Conservation (phyloP, 345 rosid species). For the Mallotus nudiflorus region DNA sequence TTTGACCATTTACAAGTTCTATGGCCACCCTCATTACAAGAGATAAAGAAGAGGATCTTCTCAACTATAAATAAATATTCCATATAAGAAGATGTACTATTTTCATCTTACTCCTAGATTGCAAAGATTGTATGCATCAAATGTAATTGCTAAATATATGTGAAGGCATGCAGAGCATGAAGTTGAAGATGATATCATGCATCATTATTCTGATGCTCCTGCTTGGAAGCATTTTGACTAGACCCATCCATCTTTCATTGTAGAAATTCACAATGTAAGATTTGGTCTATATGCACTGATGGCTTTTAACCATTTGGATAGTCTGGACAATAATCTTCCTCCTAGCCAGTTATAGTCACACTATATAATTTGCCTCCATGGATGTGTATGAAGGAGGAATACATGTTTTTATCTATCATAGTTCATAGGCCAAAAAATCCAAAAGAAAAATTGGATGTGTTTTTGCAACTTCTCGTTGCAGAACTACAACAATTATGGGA, state of each 20-base stretch:
- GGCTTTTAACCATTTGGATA: no score
- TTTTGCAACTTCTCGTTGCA: no score
- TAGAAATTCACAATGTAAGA: no score
- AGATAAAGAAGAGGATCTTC: not conserved
- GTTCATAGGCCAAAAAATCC: not conserved
- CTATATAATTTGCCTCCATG: not conserved
- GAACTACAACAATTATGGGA: no score
- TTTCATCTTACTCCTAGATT: not conserved
- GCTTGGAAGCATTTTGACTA: not conserved
- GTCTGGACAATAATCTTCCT: no score
- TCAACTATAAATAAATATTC: no score
- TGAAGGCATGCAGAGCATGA: no score
- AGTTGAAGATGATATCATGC: not conserved
- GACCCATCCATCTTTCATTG: not conserved
- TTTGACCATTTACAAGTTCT: not conserved
- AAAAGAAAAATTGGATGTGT: not conserved
- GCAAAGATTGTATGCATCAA: not conserved
- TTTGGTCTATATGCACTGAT: no score
- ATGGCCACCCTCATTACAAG: not conserved
- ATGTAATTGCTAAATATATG: not conserved
- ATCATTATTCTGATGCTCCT: not conserved
- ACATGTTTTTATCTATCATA: no score
- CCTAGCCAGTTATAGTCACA: no score
- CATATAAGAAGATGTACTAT: not conserved
- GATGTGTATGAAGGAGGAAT: not conserved